Conservation (phyloP, 441 rosid genomes). For the Populus hybrid region DNA sequence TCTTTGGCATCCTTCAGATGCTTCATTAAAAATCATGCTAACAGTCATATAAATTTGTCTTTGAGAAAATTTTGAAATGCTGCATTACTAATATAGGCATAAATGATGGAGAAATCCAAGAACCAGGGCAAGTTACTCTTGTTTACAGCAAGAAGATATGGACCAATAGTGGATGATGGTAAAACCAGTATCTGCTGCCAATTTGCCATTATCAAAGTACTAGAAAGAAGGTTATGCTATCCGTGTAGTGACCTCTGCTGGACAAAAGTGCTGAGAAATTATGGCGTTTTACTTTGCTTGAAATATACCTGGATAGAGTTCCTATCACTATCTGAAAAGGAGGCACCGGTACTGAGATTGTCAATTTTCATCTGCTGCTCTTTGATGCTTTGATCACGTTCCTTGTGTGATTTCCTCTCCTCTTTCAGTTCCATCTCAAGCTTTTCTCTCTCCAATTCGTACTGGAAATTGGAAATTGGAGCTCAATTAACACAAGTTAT, state of each 20-base stretch:
- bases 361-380: conserved; percentile 75
- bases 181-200: not conserved
- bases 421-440: conserved; percentile 82
- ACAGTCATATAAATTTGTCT: not conserved
- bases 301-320: conserved; percentile 55
- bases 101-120: not conserved
- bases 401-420: conserved; percentile 73
- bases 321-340: conserved; percentile 43
- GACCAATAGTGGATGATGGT: not conserved
- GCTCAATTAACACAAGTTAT: not conserved
- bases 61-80: not conserved
- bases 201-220: not conserved
- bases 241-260: not conserved
- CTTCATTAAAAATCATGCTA: not conserved
- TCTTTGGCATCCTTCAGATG: not conserved
- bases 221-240: not conserved
- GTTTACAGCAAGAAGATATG: too few species aligned
- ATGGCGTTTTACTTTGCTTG: conserved; percentile 5
- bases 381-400: conserved; percentile 57
- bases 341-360: conserved; percentile 48
- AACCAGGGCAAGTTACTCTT: not conserved
- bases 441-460: conserved; percentile 82
- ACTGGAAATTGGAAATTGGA: conserved; percentile 40
- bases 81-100: not conserved
- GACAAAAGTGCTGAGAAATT: not conserved